A percentile compares a stretch with the other conserved stretches of the same genome.
Evolutionary conservation across 2,329 filamentous ascomycete genomes (phyloP).

Genomic region (Trichophyton verrucosum): DNA sequence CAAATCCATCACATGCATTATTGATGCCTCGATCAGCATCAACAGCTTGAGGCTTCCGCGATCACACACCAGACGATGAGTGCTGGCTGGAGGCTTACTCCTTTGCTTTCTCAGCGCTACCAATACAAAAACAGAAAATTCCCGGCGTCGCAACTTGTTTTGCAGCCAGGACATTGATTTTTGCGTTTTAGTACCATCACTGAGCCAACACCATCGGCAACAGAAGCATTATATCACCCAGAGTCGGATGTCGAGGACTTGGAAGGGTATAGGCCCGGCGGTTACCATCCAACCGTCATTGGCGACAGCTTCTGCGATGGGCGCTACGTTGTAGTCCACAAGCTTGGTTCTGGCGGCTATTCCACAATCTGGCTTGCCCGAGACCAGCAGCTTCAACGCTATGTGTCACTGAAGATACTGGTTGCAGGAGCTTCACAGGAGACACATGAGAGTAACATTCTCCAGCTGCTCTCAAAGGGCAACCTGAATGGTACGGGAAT

Average conservation of each 20-base stretch:
- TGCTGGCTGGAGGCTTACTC: no score
- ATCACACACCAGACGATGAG: no score
- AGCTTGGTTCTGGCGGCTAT: conserved; percentile 15
- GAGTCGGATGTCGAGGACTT: no score
- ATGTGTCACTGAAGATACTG: conserved; percentile 17
- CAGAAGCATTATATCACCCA: no score
- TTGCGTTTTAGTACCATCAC: no score
- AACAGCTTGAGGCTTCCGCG: no score
- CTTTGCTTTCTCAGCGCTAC: no score
- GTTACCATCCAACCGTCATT: conserved; percentile 25
- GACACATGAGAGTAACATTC: conserved; percentile 8
- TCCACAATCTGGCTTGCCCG: conserved; percentile 16
- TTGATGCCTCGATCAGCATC: no score
- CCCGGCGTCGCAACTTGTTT: conserved; percentile 12
- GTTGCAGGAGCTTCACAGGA: conserved; percentile 8
- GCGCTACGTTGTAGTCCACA: conserved; percentile 14
- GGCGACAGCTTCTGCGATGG: conserved; percentile 8
- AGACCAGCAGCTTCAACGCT: conserved; percentile 9
- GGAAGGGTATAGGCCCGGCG: conserved; percentile 11
- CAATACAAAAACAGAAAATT: no score
- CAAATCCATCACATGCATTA: no score
- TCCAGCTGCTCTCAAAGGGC: conserved; percentile 8
- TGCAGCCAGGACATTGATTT: no score
- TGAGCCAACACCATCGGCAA: no score
- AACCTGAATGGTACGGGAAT: neutral